These are phyloP conservation scores for Apiospora rasikravindrae DNA, from an alignment of 2,329 filamentous ascomycete genomes.

Conservation along the genomic window DNA sequence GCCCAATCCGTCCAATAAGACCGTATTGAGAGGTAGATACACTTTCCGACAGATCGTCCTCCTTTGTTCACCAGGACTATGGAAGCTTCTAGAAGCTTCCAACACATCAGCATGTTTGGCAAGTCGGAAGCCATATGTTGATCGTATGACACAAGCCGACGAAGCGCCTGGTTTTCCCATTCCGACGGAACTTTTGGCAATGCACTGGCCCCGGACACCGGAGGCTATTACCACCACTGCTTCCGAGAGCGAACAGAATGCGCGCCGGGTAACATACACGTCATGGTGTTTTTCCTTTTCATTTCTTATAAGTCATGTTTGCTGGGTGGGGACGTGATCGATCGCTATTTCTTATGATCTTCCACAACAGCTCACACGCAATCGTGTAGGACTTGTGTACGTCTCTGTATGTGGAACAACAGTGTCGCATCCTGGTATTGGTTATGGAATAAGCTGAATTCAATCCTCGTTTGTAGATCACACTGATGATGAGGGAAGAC, in stretches of 20 bases:
- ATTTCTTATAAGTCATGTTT: neutral
- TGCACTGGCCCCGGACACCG: neutral
- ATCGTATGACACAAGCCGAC: conserved; percentile 1
- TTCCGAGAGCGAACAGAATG: neutral
- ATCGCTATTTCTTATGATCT: neutral
- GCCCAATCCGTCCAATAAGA: neutral
- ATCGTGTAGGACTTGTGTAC: too few relatives aligned
- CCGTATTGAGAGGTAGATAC: neutral
- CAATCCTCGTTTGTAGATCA: too few relatives aligned
- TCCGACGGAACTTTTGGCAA: neutral
- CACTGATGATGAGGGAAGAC: too few relatives aligned
- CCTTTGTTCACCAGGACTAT: neutral
- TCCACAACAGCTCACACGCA: neutral
- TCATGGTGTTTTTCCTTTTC: neutral
- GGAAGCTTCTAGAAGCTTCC: conserved; percentile 10
- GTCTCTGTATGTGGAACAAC: too few relatives aligned
- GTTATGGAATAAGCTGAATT: too few relatives aligned
- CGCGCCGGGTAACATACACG: neutral
- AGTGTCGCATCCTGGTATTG: too few relatives aligned
- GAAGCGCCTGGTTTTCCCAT: neutral
- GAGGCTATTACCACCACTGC: neutral
- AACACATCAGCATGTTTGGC: neutral
- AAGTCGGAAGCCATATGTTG: neutral
- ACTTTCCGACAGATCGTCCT: neutral
- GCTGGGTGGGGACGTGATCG: neutral